Evolutionary conservation across 2,329 filamentous ascomycete species (phyloP).

Genomic region (Dactylellina parvicollis): DNA sequence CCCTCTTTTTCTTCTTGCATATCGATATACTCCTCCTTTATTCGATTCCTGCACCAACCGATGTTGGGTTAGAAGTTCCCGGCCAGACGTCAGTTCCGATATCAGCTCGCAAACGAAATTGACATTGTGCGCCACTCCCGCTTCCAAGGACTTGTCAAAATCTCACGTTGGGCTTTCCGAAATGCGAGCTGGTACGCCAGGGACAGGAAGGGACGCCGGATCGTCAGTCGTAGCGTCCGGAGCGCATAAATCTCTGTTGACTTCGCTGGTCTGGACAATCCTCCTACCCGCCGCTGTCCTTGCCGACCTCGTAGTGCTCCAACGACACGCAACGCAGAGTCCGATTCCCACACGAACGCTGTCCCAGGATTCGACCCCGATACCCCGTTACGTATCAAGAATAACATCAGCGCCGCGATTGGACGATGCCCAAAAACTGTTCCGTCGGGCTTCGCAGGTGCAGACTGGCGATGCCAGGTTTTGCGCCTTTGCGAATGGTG

Average conservation of each 20-base stretch:
- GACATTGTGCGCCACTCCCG: too few species aligned
- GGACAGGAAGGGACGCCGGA: background rate
- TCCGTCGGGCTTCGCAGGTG: slow-evolving; percentile 3
- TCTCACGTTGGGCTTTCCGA: too few species aligned
- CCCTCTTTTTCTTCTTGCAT: background rate
- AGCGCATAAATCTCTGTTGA: background rate
- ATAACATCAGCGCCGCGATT: slow-evolving; percentile 16
- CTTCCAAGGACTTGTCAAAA: too few species aligned
- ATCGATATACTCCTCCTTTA: background rate
- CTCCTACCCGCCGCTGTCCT: background rate
- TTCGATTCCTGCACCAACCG: background rate
- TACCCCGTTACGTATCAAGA: slow-evolving; percentile 13
- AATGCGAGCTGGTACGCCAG: background rate
- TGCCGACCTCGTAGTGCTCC: background rate
- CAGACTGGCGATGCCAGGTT: slow-evolving; percentile 15
- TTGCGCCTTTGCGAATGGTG: slow-evolving; percentile 38
- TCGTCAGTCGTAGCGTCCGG: background rate
- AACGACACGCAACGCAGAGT: slow-evolving; percentile 21
- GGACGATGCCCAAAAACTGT: slow-evolving; percentile 12
- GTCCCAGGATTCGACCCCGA: background rate
- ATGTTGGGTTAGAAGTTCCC: slow-evolving; percentile 6
- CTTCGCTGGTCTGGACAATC: background rate
- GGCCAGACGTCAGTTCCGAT: background rate
- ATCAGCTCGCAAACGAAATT: too few species aligned
- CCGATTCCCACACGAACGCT: slow-evolving; percentile 15